Conservation (phyloP, 179 eudicot species). For the Drosera spatulata region DNA sequence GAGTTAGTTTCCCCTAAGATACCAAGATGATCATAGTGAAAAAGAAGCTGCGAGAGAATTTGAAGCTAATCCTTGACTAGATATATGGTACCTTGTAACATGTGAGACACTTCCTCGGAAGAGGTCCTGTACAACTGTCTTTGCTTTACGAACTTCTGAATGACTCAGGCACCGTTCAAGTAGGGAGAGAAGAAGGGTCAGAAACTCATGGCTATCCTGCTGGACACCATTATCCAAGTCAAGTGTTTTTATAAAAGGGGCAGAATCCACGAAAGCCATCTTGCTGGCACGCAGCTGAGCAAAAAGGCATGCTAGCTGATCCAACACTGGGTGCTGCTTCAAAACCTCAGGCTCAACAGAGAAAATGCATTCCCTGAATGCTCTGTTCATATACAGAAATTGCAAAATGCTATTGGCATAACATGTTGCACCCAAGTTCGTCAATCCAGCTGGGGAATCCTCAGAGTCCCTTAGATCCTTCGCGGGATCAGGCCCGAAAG, state of each 20-base stretch:
- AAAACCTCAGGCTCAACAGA: conserved; percentile 76
- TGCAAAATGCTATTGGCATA: conserved; percentile 98
- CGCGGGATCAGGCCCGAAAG: conserved; percentile 79
- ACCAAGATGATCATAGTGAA: neutral
- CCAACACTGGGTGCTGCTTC: conserved; percentile 69
- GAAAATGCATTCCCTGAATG: conserved; percentile 75
- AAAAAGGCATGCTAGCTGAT: conserved; percentile 85
- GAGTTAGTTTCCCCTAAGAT: neutral
- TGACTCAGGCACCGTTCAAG: conserved; percentile 76
- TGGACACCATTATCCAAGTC: conserved; percentile 96
- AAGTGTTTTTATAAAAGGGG: conserved; percentile 82
- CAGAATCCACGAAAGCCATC: conserved; percentile 84
- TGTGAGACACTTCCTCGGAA: conserved; percentile 95
- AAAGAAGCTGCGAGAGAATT: neutral
- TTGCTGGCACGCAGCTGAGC: conserved; percentile 81
- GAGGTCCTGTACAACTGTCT: conserved; percentile 80
- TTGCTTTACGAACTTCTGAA: conserved; percentile 52
- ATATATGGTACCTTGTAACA: conserved; percentile 67
- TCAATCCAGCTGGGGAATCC: conserved; percentile 77
- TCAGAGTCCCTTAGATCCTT: conserved; percentile 51
- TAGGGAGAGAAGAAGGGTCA: conserved; percentile 89
- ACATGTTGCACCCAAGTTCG: conserved; percentile 95
- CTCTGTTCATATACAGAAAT: conserved; percentile 76
- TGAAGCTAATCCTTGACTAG: neutral
- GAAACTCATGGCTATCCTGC: conserved; percentile 97